Conservation (phyloP, 2,329 filamentous ascomycete genomes). For the Elsinoe perseae region DNA sequence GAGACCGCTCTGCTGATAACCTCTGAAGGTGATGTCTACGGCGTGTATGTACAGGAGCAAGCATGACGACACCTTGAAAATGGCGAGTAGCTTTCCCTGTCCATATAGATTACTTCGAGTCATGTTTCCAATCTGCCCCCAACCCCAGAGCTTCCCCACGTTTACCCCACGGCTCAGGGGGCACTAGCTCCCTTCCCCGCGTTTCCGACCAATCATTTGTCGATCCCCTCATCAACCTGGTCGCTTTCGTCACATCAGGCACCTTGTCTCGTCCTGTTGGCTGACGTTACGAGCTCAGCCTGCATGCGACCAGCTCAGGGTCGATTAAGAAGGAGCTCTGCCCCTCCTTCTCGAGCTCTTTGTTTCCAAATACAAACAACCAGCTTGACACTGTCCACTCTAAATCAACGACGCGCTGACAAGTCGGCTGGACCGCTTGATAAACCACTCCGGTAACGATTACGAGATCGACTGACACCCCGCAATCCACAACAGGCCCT, state of each 20-base stretch:
- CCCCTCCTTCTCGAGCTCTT: background rate
- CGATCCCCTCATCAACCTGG: background rate
- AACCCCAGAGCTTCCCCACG: constrained; percentile 8
- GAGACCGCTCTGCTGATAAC: too few species aligned
- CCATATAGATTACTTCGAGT: background rate
- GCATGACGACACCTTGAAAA: too few species aligned
- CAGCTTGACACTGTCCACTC: constrained; percentile 6
- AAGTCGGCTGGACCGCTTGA: constrained; percentile 10
- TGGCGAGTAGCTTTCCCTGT: background rate
- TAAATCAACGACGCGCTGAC: constrained; percentile 4
- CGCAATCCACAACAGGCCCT: background rate
- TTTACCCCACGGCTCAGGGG: constrained; percentile 1
- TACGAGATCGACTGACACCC: background rate
- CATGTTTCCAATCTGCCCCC: background rate
- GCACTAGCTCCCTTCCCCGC: constrained; percentile 2
- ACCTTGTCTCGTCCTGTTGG: constrained; percentile 7
- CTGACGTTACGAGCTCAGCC: constrained; percentile 1
- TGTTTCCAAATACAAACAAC: background rate
- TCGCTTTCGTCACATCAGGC: background rate
- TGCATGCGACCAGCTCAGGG: background rate
- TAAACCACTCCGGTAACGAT: background rate
- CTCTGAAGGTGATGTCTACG: too few species aligned
- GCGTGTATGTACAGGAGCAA: too few species aligned
- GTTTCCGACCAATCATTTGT: background rate
- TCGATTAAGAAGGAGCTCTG: background rate